These are phyloP conservation scores for Tubosaeta brunneosetosa DNA, from an alignment of 768 basidiomycete genomes.

Conservation along the genomic window DNA sequence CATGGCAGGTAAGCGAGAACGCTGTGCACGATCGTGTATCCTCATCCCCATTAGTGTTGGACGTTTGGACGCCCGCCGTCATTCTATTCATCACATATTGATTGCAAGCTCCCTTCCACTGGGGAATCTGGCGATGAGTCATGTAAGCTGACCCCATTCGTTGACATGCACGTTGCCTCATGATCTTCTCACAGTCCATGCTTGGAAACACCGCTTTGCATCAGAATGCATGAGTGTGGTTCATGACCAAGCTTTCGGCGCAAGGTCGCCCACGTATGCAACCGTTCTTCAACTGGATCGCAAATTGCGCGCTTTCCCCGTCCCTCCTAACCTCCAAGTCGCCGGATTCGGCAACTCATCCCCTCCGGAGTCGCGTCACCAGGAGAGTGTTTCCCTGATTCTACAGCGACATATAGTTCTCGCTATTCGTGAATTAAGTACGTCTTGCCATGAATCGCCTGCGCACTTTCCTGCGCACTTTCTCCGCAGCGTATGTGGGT, in stretches of 20 bases:
- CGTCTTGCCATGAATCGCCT: conserved; percentile 22
- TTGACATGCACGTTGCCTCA: conserved; percentile 2
- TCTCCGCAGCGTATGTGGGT: background rate
- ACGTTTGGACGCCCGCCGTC: conserved; percentile 70
- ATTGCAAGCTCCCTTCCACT: conserved; percentile 56
- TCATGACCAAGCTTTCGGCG: conserved; percentile 69
- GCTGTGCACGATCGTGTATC: conserved; percentile 3
- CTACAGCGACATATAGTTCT: conserved; percentile 65
- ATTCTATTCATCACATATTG: conserved; percentile 61
- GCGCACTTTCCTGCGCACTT: background rate
- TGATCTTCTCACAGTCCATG: conserved; percentile 40
- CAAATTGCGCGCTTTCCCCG: conserved; percentile 63
- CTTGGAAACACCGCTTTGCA: conserved; percentile 67
- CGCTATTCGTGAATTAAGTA: conserved; percentile 66
- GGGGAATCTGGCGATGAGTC: conserved; percentile 50
- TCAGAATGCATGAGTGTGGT: conserved; percentile 66
- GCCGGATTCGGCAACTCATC: conserved; percentile 58
- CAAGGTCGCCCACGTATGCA: conserved; percentile 62
- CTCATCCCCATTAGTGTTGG: conserved; percentile 44
- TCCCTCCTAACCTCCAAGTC: conserved; percentile 61
- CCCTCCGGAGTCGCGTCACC: conserved; percentile 38
- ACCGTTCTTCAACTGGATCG: conserved; percentile 65
- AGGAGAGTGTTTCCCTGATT: conserved; percentile 39
- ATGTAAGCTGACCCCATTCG: conserved; percentile 37
- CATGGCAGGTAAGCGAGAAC: conserved; percentile 27